A percentile compares a stretch with the other conserved stretches of the same genome.
phyloP scores from a whole-genome alignment of 2,329 filamentous ascomycete genomes.

The Tolypocladium guangdongense region DNA sequence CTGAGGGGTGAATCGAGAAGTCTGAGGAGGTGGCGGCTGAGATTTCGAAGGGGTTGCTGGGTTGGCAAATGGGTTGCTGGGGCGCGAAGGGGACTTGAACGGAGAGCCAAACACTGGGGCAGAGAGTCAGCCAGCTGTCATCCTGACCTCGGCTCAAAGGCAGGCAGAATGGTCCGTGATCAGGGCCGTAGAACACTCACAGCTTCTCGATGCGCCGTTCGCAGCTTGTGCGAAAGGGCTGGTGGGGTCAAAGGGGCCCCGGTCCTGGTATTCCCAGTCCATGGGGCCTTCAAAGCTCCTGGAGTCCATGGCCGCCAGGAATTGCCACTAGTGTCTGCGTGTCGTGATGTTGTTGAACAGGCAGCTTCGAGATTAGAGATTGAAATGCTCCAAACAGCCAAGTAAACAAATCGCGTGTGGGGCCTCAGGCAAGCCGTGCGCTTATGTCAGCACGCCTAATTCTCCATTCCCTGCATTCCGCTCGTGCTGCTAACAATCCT shows the following conservation, averaged over 20 bases:
- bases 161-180: background rate
- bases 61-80: conserved; percentile 23
- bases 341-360: conserved; percentile 1
- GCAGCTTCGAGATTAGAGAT: background rate
- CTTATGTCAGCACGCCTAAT: conserved; percentile 19
- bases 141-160: background rate
- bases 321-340: background rate
- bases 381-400: conserved; percentile 5
- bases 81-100: conserved; percentile 20
- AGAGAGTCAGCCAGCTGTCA: conserved; percentile 9
- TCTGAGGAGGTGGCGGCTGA: conserved; percentile 25
- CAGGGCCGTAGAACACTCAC: conserved; percentile 21
- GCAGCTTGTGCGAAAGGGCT: conserved; percentile 50
- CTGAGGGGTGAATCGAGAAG: conserved; percentile 35
- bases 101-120: conserved; percentile 26
- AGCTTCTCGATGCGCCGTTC: conserved; percentile 26
- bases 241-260: conserved; percentile 46
- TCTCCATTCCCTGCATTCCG: background rate
- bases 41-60: conserved; percentile 29
- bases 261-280: conserved; percentile 55
- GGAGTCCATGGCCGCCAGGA: conserved; percentile 31
- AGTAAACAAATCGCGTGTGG: conserved; percentile 22
- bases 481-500: no score
- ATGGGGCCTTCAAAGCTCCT: conserved; percentile 50
- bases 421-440: conserved; percentile 3